Evolutionary conservation across 2,329 filamentous ascomycete genomes (phyloP).

Genomic region (Diaporthe citrichinensis): DNA sequence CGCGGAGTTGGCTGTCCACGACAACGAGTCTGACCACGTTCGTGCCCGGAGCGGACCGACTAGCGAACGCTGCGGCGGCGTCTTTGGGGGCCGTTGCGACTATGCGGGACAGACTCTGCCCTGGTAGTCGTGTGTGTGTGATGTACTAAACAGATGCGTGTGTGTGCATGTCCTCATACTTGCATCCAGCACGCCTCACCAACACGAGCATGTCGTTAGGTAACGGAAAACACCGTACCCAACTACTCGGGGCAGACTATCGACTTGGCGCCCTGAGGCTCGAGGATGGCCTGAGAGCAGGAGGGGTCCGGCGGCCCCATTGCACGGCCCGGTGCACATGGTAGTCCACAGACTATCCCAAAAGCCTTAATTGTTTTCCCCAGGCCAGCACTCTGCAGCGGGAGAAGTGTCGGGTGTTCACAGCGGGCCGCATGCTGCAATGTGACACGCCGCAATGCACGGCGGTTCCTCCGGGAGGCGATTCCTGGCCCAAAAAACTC

Average conservation of each 20-base stretch:
- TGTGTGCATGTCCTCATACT: conserved; percentile 6
- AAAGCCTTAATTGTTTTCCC: background rate
- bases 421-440: conserved; percentile 27
- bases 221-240: conserved; percentile 17
- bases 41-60: conserved; percentile 3
- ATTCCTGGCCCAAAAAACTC: background rate
- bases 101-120: background rate
- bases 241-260: conserved; percentile 23
- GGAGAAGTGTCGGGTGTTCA: conserved; percentile 21
- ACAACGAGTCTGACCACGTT: background rate
- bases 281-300: conserved; percentile 18
- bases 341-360: background rate
- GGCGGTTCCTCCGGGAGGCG: conserved; percentile 25
- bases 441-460: conserved; percentile 24
- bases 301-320: conserved; percentile 3
- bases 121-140: background rate
- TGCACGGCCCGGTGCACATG: conserved; percentile 10
- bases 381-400: conserved; percentile 1
- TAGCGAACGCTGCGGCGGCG: background rate
- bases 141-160: background rate
- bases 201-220: conserved; percentile 14
- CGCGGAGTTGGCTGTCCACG: background rate
- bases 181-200: conserved; percentile 13
- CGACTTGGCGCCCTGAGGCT: conserved; percentile 30
- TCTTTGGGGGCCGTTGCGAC: conserved; percentile 6